Evolutionary conservation across 1,284 basidiomycete genomes (phyloP), one percentile per base, ranked within the genome.

Genomic region (Macrocystidia cucumis): DNA sequence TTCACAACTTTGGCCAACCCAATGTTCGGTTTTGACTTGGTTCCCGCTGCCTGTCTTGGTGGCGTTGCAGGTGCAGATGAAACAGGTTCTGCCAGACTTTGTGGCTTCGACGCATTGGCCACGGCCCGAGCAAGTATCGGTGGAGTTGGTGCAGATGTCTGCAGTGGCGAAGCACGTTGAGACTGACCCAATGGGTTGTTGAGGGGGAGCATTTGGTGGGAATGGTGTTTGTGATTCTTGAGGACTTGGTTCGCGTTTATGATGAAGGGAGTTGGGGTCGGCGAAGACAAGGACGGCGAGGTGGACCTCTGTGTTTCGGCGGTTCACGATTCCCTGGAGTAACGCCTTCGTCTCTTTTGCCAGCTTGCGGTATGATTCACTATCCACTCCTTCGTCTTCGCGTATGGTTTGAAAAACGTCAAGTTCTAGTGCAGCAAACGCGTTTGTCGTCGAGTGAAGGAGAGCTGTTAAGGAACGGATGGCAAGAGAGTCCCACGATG

Each of bases 1-100:
- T 62, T 89, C 76, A 47, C 86, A 90, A 42, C 63, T 69, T 38
- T 70, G 67, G 4, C 86, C 87, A 0, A 71, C 84, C 84, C 85
- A 90, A 19, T 59, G 56, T 45, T 78, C 70, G 3, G 67, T 74
- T 51, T 74, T 69, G 5, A 75, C 68, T 34, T 69, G 54, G 18
- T 52, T 52, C 3, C 67, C 67, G 29, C 59, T 45, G 14, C 65
- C 67, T 3, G 58, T 62, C 39, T 57, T 62, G 17, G 80, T 82
- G 7, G 62, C 57, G 2, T 60, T 54, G 49, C 87, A 90, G 6
- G 69, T 62, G 51, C 87, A 90, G 2, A 83, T 71, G 48, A 74
- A 89, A 54, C 86, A 90, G 4, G 72, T 74, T 39, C 67, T 66
- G 11, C 78, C 82, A 4, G 73, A 69, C 43, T 74, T 79, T 30